Evolutionary conservation across 116 monocot species (phyloP).

Genomic region (Phalaenopsis hybrid): DNA sequence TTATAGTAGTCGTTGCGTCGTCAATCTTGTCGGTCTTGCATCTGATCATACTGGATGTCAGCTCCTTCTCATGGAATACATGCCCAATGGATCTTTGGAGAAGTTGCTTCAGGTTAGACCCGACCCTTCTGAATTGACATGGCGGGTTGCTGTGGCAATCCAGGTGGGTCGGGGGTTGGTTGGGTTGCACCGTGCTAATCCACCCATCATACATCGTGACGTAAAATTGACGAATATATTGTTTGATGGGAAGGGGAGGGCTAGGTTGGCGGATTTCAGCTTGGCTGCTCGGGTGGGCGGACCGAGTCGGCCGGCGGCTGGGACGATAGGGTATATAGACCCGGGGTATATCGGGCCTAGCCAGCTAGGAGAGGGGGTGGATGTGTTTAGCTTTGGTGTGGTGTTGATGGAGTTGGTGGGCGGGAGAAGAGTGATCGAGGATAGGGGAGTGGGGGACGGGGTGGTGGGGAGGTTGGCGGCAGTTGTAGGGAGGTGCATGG

Average conservation of each 20-base stretch:
- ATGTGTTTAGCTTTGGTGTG: slow-evolving; percentile 73
- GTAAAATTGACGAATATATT: slow-evolving; percentile 76
- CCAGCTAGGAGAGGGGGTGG: slow-evolving; percentile 26
- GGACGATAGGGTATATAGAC: slow-evolving; percentile 67
- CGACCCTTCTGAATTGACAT: slow-evolving; percentile 25
- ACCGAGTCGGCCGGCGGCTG: slow-evolving; percentile 22
- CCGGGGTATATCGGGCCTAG: slow-evolving; percentile 32
- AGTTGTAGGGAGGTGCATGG: slow-evolving; percentile 50
- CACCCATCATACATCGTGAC: slow-evolving; percentile 67
- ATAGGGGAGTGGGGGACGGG: not conserved
- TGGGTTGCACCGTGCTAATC: slow-evolving; percentile 39
- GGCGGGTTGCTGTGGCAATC: slow-evolving; percentile 24
- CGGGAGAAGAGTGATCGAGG: slow-evolving; percentile 42
- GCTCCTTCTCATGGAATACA: slow-evolving; percentile 69
- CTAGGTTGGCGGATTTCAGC: slow-evolving; percentile 77
- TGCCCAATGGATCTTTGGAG: slow-evolving; percentile 75
- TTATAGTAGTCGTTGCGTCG: slow-evolving; percentile 26
- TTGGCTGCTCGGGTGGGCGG: slow-evolving; percentile 30
- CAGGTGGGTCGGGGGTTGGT: slow-evolving; percentile 47
- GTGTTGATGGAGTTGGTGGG: slow-evolving; percentile 51
- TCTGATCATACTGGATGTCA: not conserved
- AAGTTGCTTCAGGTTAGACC: slow-evolving; percentile 47
- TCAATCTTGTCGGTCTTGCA: slow-evolving; percentile 42
- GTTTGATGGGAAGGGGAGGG: slow-evolving; percentile 36
- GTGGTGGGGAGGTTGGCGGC: slow-evolving; percentile 25